These are phyloP conservation scores for Boeremia lycopersici DNA, from an alignment of 2,329 filamentous ascomycete genomes.

Conservation along the genomic window DNA sequence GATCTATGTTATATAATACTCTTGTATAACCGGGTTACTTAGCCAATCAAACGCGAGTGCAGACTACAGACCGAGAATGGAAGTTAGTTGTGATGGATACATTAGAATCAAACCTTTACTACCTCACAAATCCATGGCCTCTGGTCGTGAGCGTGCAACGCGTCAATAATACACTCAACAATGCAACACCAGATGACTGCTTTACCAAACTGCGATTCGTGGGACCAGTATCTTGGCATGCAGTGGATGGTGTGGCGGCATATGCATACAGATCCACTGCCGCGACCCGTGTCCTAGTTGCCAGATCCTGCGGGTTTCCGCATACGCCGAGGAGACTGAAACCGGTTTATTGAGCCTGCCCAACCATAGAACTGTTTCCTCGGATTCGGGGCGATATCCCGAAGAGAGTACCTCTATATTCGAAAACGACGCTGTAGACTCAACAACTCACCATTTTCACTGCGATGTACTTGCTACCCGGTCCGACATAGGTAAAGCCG, in stretches of 20 bases:
- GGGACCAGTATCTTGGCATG: slow-evolving; percentile 1
- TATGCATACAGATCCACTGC: slow-evolving; percentile 2
- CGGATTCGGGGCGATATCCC: background rate
- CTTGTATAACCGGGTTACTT: background rate
- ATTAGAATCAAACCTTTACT: background rate
- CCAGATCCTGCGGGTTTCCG: slow-evolving; percentile 3
- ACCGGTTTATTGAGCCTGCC: background rate
- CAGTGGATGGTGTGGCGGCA: background rate
- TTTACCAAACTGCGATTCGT: background rate
- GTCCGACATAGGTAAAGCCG: background rate
- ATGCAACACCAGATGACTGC: background rate
- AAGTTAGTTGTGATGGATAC: background rate
- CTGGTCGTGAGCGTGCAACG: too few species aligned
- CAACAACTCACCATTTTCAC: background rate
- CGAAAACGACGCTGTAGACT: background rate
- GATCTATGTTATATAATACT: background rate
- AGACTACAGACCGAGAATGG: background rate
- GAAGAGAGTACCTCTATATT: background rate
- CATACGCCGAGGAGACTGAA: background rate
- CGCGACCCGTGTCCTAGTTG: background rate
- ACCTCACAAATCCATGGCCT: background rate
- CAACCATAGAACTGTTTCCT: background rate
- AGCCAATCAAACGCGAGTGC: slow-evolving; percentile 1
- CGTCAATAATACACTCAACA: background rate
- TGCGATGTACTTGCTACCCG: background rate